Conservation (phyloP, 371 early-diverging fungal genomes). For the Dichotomocladium elegans region DNA sequence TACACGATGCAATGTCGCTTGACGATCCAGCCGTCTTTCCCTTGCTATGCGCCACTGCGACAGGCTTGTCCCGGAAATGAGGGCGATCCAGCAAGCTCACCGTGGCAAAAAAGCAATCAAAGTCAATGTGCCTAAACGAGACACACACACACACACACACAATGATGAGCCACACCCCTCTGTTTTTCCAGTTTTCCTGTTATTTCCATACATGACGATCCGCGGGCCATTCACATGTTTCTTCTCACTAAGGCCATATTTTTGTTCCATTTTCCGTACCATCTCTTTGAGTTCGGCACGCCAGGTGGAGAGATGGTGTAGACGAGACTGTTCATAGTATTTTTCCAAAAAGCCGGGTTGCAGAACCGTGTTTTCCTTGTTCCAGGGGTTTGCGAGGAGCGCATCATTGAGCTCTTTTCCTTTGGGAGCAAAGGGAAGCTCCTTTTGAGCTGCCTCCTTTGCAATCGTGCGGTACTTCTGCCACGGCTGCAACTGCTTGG, state of each 20-base stretch:
- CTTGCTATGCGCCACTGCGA: conserved; percentile 40
- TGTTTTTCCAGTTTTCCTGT: too few relatives aligned
- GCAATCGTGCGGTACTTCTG: conserved; percentile 43
- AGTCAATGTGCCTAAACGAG: conserved; percentile 77
- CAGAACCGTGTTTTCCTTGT: conserved; percentile 29
- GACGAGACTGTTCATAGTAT: conserved; percentile 76
- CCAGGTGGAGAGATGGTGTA: conserved; percentile 82
- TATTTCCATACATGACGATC: conserved; percentile 25
- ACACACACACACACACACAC: too few relatives aligned
- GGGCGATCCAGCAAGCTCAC: conserved; percentile 71
- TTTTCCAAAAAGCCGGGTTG: conserved; percentile 69
- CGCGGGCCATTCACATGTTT: conserved; percentile 6
- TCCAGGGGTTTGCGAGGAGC: conserved; percentile 39
- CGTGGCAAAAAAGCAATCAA: conserved; percentile 93
- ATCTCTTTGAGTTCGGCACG: conserved; percentile 71
- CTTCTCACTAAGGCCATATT: conserved; percentile 11
- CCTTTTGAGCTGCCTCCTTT: conserved; percentile 15
- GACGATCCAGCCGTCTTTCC: conserved; percentile 25
- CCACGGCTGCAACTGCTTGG: conserved; percentile 61
- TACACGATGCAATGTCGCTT: conserved; percentile 65
- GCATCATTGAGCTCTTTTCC: conserved; percentile 16
- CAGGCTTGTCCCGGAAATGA: conserved; percentile 57
- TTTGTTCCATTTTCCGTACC: conserved; percentile 34
- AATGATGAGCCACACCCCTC: too few relatives aligned
- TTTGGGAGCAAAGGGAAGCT: conserved; percentile 15